Conservation (phyloP, 345 rosid species). For the Fremontodendron californicum region DNA sequence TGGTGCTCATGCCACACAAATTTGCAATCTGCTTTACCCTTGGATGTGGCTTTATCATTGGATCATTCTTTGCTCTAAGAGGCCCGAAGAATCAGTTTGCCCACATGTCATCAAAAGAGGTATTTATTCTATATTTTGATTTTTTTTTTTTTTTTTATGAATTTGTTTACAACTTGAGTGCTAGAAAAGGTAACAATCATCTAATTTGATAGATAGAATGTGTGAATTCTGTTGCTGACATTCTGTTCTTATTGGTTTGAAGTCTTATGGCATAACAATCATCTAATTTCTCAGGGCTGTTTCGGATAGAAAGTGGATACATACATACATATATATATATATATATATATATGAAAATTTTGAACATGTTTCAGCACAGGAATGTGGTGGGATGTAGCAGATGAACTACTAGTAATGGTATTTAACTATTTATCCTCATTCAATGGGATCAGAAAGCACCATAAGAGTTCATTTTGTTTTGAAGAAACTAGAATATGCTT, state of each 20-base stretch:
- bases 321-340: too few species aligned
- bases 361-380: too few species aligned
- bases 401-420: background rate
- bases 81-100: too few species aligned
- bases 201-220: background rate
- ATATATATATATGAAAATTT: too few species aligned
- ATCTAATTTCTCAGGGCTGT: too few species aligned
- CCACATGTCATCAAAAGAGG: constrained; percentile 93
- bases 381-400: too few species aligned
- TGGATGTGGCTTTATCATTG: constrained; percentile 79
- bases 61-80: constrained; percentile 78
- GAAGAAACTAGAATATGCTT: background rate
- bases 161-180: background rate
- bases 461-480: background rate
- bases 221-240: too few species aligned
- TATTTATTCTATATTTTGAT: background rate
- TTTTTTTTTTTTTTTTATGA: too few species aligned
- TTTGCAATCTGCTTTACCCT: constrained; percentile 84
- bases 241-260: too few species aligned
- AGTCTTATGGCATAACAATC: too few species aligned
- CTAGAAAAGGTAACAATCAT: background rate
- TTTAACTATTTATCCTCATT: background rate
- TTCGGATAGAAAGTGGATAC: too few species aligned
- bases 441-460: background rate
- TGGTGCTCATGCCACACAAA: too few species aligned